phyloP scores from a whole-genome alignment of 768 basidiomycete genomes.

The Megacollybia marginata region DNA sequence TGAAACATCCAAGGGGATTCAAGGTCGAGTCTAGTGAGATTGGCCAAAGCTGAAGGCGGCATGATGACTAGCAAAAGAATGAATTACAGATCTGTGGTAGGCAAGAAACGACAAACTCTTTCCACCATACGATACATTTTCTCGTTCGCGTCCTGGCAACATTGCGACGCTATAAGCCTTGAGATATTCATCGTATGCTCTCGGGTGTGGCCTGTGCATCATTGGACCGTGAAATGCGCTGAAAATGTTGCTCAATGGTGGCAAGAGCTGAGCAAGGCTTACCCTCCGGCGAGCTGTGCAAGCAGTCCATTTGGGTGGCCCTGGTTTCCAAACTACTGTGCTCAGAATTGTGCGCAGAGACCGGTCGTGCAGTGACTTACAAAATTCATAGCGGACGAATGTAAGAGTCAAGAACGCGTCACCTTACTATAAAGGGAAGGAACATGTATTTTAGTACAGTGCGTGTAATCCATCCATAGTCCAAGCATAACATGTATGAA shows the following conservation, averaged over 20 bases:
- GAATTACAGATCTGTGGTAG: slow-evolving; percentile 6
- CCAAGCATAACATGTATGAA: too few relatives aligned
- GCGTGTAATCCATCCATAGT: too few relatives aligned
- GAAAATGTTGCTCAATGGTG: not conserved
- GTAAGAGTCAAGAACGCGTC: not conserved
- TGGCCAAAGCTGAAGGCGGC: slow-evolving; percentile 92
- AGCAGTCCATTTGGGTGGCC: slow-evolving; percentile 56
- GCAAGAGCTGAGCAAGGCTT: slow-evolving; percentile 1
- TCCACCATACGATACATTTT: slow-evolving; percentile 93
- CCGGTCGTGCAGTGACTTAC: slow-evolving; percentile 20
- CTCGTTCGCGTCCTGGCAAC: slow-evolving; percentile 78
- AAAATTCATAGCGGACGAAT: slow-evolving; percentile 32
- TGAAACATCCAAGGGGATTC: slow-evolving; percentile 96
- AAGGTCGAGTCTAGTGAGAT: slow-evolving; percentile 80
- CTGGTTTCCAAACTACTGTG: slow-evolving; percentile 27
- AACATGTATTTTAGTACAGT: not conserved
- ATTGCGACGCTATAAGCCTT: slow-evolving; percentile 95
- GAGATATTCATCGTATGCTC: slow-evolving; percentile 85
- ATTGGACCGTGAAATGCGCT: slow-evolving; percentile 11
- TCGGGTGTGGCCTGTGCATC: slow-evolving; percentile 47
- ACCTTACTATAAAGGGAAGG: slow-evolving; percentile 1
- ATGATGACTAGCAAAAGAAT: slow-evolving; percentile 67
- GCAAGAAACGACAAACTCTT: slow-evolving; percentile 63
- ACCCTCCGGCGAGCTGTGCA: slow-evolving; percentile 63
- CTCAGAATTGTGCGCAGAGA: not conserved